These are phyloP conservation scores for Alnus glutinosa DNA, from an alignment of 306 rosid genomes.

Conservation along the genomic window DNA sequence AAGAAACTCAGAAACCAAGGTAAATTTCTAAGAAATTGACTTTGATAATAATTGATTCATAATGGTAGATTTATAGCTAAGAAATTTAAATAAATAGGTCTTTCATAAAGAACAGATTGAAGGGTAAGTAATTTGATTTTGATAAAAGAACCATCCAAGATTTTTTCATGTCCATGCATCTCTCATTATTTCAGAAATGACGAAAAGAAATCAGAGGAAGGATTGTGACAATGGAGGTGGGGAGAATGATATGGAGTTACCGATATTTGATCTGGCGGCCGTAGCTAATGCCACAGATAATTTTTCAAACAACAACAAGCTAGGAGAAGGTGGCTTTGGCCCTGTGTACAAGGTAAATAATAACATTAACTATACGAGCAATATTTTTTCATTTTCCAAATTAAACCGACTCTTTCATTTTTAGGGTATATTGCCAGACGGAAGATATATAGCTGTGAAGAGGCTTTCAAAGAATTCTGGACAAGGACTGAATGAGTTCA, in stretches of 20 bases:
- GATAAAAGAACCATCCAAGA: not conserved
- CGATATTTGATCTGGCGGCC: constrained; percentile 35
- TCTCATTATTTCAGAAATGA: not conserved
- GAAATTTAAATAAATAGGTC: too few species aligned
- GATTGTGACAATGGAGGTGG: not conserved
- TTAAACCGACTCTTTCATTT: not conserved
- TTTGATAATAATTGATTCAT: too few species aligned
- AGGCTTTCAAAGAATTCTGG: constrained; percentile 52
- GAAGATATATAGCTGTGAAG: constrained; percentile 25
- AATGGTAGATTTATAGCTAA: too few species aligned
- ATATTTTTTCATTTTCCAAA: not conserved
- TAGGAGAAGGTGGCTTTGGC: constrained; percentile 74
- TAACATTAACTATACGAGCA: not conserved
- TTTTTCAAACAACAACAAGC: constrained; percentile 46
- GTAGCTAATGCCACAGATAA: constrained; percentile 44
- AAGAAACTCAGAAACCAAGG: not conserved
- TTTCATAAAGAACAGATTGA: not conserved
- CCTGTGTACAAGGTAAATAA: constrained; percentile 50
- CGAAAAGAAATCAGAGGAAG: not conserved
- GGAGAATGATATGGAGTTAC: constrained; percentile 48
- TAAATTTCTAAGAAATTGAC: not conserved
- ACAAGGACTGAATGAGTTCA: constrained; percentile 47
- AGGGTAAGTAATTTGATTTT: not conserved
- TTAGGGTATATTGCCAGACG: constrained; percentile 38
- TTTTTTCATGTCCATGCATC: not conserved